Base-by-base conservation (phyloP, 768 basidiomycete species). In the Rhodotorula graminis region DNA sequence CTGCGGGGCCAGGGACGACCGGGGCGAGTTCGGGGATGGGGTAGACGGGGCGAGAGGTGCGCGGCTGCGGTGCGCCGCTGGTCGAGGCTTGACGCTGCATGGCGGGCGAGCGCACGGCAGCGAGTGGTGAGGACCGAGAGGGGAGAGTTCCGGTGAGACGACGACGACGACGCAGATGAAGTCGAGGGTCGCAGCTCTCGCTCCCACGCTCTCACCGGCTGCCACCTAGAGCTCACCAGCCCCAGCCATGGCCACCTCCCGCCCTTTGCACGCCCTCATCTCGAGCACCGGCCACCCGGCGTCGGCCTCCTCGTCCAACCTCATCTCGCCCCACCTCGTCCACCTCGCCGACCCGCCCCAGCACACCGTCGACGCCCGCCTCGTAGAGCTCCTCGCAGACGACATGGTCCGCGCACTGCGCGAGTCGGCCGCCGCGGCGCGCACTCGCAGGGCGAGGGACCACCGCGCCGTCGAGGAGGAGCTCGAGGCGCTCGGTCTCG, bases 21-120 rank as follows among this genome's bases (percentile, higher is more conserved):
- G 73, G 64, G 5, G 53, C 62, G 4, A 75, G 64, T 16, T 75
- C 73, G 5, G 73, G 66, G 29, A 75, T 60, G 19, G 73, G 66
- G 61, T 65, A 67, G 46, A 71, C 40, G 21, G 50, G 3, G 31
- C 67, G 67, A 37, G 9, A 9, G 37, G 37, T 9, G 0, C 33
- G 31, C 3, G 21, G 33, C 10, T 25, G 58, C 9, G 15, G 18
- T 8, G 49, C 25, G 18, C 14, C 14, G 27, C 15, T 55, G 29
- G 57, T 2, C 33, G 33, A 21, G 33, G 3, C 18, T 14, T 57
- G 31, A 0, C 55, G 55, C 15, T 16, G 55, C n/a, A 33, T 33
- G 29, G 15, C 33, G 53, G 5, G 11, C 9, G 37, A 4, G 37
- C 37, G 12, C 27, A 29, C 14, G 1, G 16, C n/a, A n/a, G 27